phyloP scores from a whole-genome alignment of 306 rosid species.

The Sechiopsis laciniata region DNA sequence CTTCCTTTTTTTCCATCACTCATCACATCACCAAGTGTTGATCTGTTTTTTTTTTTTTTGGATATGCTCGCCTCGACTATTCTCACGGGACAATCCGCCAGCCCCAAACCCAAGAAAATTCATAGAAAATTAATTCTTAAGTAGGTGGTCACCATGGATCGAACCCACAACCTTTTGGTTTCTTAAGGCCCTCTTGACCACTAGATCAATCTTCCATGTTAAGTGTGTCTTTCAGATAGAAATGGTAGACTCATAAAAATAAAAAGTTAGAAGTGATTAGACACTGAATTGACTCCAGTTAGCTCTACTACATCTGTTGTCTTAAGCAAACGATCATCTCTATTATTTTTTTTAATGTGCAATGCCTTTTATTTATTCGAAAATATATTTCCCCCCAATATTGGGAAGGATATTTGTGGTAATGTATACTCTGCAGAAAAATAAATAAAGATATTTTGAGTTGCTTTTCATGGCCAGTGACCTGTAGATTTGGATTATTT shows the following conservation, averaged over 20 bases:
- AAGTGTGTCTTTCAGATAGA: neutral
- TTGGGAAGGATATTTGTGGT: neutral
- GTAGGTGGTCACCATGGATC: too few species aligned
- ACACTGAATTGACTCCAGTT: neutral
- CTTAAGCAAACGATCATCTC: neutral
- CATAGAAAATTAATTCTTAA: too few species aligned
- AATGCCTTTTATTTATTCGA: neutral
- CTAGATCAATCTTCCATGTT: too few species aligned
- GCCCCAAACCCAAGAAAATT: too few species aligned
- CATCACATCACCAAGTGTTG: neutral
- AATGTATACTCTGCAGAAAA: constrained; percentile 1
- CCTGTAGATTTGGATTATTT: neutral
- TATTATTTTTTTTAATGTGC: neutral
- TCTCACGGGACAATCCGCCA: too few species aligned
- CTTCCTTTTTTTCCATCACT: neutral
- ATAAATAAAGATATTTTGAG: neutral
- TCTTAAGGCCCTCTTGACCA: too few species aligned
- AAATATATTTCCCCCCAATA: neutral
- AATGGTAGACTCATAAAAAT: neutral
- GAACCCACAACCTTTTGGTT: too few species aligned
- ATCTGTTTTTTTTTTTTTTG: neutral
- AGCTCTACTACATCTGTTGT: neutral
- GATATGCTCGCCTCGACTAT: too few species aligned
- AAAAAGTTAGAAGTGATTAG: neutral
- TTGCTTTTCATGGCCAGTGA: neutral